phyloP scores from a whole-genome alignment of 2,329 filamentous ascomycete genomes.

The Aspergillus fischeri region DNA sequence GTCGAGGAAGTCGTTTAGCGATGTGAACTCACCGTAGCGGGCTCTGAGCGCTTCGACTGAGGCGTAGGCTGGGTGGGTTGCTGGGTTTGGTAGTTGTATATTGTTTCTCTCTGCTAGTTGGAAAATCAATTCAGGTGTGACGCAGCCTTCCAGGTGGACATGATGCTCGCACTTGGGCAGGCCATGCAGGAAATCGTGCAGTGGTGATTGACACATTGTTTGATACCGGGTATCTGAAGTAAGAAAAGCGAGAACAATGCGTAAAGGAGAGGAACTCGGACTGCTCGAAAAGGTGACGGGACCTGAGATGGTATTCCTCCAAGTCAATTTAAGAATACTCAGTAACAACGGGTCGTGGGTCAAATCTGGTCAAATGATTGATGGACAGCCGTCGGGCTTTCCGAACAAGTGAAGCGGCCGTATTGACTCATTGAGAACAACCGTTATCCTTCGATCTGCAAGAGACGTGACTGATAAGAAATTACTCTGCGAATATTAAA shows the following conservation, averaged over 20 bases:
- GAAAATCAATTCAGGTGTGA: slow-evolving; percentile 68
- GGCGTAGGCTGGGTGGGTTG: slow-evolving; percentile 58
- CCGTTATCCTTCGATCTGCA: neutral
- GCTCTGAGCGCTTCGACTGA: slow-evolving; percentile 56
- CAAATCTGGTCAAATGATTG: neutral
- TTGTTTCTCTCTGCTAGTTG: slow-evolving; percentile 63
- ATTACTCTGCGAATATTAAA: neutral
- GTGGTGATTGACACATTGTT: slow-evolving; percentile 52
- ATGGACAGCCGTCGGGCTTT: neutral
- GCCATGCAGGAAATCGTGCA: slow-evolving; percentile 58
- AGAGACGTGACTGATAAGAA: neutral
- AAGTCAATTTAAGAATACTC: neutral
- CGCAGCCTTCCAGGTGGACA: slow-evolving; percentile 72
- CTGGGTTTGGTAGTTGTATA: slow-evolving; percentile 54
- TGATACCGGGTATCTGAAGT: neutral
- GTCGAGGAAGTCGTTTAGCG: slow-evolving; percentile 71
- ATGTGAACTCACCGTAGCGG: slow-evolving; percentile 65
- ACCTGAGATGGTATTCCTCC: neutral
- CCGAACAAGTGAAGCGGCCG: neutral
- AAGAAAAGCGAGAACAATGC: neutral
- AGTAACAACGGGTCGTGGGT: neutral
- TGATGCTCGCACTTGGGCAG: slow-evolving; percentile 81
- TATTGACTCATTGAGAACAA: neutral
- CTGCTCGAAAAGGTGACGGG: neutral
- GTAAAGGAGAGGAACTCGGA: neutral